A percentile compares a stretch with the other conserved stretches of the same genome.
Evolutionary conservation across 345 rosid genomes (phyloP).

Genomic region (Cochlearia excelsa): DNA sequence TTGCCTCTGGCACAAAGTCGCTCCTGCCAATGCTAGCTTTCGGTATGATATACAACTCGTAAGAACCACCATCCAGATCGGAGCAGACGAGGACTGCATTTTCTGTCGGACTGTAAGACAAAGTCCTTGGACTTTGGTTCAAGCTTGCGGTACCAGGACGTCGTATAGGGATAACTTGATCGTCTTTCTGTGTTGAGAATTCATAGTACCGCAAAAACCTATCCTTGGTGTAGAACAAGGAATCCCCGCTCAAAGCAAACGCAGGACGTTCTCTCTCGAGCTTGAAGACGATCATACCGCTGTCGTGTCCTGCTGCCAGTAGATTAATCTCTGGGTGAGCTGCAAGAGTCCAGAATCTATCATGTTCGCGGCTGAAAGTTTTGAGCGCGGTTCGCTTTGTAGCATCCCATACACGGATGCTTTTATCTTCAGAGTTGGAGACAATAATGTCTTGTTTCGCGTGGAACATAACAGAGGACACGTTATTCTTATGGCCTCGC

Average conservation of each 20-base stretch:
- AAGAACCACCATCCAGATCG: conserved; percentile 93
- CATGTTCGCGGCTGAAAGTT: conserved; percentile 94
- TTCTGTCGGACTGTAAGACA: conserved; percentile 96
- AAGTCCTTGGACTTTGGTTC: conserved; percentile 86
- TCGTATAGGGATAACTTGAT: conserved; percentile 80
- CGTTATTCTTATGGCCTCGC: conserved; percentile 94
- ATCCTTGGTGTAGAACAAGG: conserved; percentile 73
- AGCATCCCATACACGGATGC: conserved; percentile 95
- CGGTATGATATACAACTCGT: conserved; percentile 80
- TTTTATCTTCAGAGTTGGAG: conserved; percentile 93
- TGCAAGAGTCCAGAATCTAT: conserved; percentile 90
- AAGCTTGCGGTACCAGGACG: conserved; percentile 74
- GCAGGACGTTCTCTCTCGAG: conserved; percentile 97
- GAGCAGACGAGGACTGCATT: conserved; percentile 86
- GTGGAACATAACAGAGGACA: conserved; percentile 94
- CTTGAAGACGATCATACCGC: conserved; percentile 95
- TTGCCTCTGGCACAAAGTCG: conserved; percentile 75
- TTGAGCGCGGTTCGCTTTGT: conserved; percentile 87
- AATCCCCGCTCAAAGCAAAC: conserved; percentile 82
- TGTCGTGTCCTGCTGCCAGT: conserved; percentile 96
- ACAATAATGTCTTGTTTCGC: conserved; percentile 93
- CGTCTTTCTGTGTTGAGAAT: conserved; percentile 74
- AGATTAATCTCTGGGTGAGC: conserved; percentile 95
- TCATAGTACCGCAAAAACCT: conserved; percentile 78
- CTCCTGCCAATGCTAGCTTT: conserved; percentile 76